Evolutionary conservation across 257 asterid genomes (phyloP).

Genomic region (Pogostemon cablin): DNA sequence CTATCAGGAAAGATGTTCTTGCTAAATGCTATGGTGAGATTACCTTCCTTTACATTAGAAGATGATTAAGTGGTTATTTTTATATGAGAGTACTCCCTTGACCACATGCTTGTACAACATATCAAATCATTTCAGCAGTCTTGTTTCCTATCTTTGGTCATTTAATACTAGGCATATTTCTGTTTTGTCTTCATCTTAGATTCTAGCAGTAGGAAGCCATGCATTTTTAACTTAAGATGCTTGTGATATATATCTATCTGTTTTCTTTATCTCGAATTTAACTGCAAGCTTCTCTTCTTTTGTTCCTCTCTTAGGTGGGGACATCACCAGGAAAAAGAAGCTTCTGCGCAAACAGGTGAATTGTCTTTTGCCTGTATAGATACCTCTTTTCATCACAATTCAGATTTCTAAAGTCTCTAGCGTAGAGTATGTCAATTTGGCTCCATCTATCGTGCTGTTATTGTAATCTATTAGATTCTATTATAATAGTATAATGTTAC

Average conservation of each 20-base stretch:
- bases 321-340: conserved; percentile 92
- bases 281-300: conserved; percentile 11
- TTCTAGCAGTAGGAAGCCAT: neutral
- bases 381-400: conserved; percentile 9
- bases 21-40: conserved; percentile 98
- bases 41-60: conserved; percentile 16
- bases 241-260: neutral
- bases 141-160: neutral
- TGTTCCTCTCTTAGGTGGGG: conserved; percentile 71
- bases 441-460: neutral
- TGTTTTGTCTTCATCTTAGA: conserved; percentile 8
- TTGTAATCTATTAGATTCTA: neutral
- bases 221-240: conserved; percentile 8
- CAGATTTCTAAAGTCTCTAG: neutral
- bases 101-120: conserved; percentile 5
- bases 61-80: conserved; percentile 16
- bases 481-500: too few species aligned
- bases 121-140: neutral
- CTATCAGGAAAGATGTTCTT: conserved; percentile 95
- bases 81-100: conserved; percentile 7
- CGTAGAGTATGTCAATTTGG: neutral
- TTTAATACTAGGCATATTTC: conserved; percentile 7
- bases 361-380: neutral
- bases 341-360: conserved; percentile 85
- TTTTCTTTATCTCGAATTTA: neutral